phyloP scores from a whole-genome alignment of 148 eudicot species.

The Diospyros kaki region DNA sequence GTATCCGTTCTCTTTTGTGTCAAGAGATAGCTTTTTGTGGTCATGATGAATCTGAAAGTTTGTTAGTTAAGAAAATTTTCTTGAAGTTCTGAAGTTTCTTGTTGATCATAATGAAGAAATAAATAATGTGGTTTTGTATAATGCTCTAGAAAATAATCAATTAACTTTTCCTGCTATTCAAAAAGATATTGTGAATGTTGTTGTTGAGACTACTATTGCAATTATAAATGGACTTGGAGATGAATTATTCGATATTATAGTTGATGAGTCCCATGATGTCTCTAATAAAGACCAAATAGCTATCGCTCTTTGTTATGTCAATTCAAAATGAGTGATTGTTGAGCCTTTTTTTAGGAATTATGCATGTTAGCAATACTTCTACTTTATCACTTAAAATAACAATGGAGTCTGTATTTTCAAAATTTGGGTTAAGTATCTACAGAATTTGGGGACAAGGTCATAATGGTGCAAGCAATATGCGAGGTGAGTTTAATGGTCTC shows the following conservation, averaged over 20 bases:
- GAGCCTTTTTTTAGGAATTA: slow-evolving; percentile 17
- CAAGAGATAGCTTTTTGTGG: background rate
- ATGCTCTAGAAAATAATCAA: background rate
- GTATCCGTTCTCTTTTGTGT: background rate
- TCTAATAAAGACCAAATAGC: slow-evolving; percentile 12
- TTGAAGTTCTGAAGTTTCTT: background rate
- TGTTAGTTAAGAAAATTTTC: background rate
- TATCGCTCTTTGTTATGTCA: slow-evolving; percentile 5
- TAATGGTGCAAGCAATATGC: slow-evolving; percentile 18
- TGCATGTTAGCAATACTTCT: background rate
- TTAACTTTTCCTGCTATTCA: background rate
- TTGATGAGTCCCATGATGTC: slow-evolving; percentile 13
- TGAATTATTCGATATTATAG: slow-evolving; percentile 7
- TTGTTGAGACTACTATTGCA: background rate
- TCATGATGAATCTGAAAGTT: background rate
- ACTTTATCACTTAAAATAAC: slow-evolving; percentile 2
- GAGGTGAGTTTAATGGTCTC: slow-evolving; percentile 10
- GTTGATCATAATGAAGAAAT: slow-evolving; percentile 10
- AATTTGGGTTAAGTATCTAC: slow-evolving; percentile 2
- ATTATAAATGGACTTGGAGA: slow-evolving; percentile 15
- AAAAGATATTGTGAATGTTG: background rate
- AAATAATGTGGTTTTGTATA: background rate
- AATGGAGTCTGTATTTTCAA: background rate
- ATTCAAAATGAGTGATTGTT: background rate
- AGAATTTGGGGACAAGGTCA: slow-evolving; percentile 17